Evolutionary conservation across 768 basidiomycete genomes (phyloP).

Genomic region (Boletus sp.): DNA sequence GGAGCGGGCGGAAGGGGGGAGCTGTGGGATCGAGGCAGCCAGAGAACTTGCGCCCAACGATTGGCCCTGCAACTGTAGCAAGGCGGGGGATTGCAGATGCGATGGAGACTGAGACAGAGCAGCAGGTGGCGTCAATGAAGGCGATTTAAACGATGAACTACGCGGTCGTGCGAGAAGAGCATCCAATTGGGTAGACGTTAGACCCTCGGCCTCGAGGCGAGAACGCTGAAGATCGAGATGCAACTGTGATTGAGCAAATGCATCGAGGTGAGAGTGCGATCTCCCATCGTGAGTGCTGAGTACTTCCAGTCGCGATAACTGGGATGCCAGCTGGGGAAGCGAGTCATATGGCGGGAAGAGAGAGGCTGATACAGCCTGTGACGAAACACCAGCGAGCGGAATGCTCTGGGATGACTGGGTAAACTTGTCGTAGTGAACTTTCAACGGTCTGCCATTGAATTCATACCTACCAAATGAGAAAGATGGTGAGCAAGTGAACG

Average conservation of each 20-base stretch:
- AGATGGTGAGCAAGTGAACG: slow-evolving; percentile 5
- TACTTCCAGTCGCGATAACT: slow-evolving; percentile 24
- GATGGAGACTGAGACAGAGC: slow-evolving; percentile 22
- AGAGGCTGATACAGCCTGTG: slow-evolving; percentile 13
- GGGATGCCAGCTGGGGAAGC: slow-evolving; percentile 19
- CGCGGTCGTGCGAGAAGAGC: slow-evolving; percentile 23
- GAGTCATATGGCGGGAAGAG: slow-evolving; percentile 21
- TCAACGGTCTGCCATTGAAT: slow-evolving; percentile 80
- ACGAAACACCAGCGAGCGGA: slow-evolving; percentile 22
- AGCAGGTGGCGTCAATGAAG: slow-evolving; percentile 17
- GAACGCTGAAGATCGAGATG: slow-evolving; percentile 26
- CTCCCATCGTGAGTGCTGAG: slow-evolving; percentile 24
- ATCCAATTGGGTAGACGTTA: slow-evolving; percentile 28
- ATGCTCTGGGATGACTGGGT: slow-evolving; percentile 37
- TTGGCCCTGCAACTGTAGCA: slow-evolving; percentile 21
- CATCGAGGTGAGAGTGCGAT: slow-evolving; percentile 20
- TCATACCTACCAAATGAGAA: slow-evolving; percentile 58
- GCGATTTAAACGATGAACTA: slow-evolving; percentile 25
- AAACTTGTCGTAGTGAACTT: slow-evolving; percentile 91
- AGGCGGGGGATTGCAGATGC: slow-evolving; percentile 12
- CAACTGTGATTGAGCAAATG: slow-evolving; percentile 22
- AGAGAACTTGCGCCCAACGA: slow-evolving; percentile 15
- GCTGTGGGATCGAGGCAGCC: slow-evolving; percentile 15
- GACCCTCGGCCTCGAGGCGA: slow-evolving; percentile 26
- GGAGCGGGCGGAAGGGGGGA: slow-evolving; percentile 19